phyloP scores from a whole-genome alignment of 169 alveolate genomes.

The Plasmodium malariae region DNA sequence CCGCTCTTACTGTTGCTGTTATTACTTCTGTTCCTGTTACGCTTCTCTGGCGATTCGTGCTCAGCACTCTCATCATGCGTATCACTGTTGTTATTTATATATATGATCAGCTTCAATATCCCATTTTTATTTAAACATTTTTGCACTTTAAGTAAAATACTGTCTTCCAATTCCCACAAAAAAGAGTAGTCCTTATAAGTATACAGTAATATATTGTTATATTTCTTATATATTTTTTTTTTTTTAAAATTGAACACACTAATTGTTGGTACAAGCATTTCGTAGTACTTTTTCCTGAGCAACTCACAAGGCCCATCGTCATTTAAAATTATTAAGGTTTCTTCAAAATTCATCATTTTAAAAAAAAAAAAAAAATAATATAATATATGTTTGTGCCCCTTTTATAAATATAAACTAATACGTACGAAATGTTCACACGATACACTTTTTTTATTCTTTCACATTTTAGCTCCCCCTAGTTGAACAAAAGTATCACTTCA shows the following conservation, averaged over 20 bases:
- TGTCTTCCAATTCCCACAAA: conserved; percentile 58
- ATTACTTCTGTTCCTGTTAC: background rate
- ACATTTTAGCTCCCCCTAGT: too few species aligned
- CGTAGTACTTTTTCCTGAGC: conserved; percentile 40
- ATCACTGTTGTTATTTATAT: conserved; percentile 10
- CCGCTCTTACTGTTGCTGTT: background rate
- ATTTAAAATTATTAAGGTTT: conserved; percentile 63
- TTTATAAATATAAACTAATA: too few species aligned
- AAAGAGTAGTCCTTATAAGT: conserved; percentile 43
- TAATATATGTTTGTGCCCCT: too few species aligned
- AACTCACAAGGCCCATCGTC: conserved; percentile 67
- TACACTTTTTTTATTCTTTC: too few species aligned
- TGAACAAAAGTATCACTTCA: too few species aligned
- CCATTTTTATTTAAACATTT: conserved; percentile 67
- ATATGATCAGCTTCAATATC: conserved; percentile 19
- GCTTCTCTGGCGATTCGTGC: background rate
- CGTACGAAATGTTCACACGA: too few species aligned
- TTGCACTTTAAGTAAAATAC: conserved; percentile 34
- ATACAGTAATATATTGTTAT: conserved; percentile 53
- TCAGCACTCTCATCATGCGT: too few species aligned
- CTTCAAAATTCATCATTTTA: conserved; percentile 50
- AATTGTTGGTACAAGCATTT: conserved; percentile 60
- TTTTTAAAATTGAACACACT: conserved; percentile 43
- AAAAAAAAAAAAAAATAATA: too few species aligned
- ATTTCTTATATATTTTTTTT: conserved; percentile 38